Percentiles rank a stretch among this genome's conserved stretches.
These are phyloP conservation scores for Cryphonectria naterciae DNA, from an alignment of 2,329 filamentous ascomycete species.

Conservation along the genomic window DNA sequence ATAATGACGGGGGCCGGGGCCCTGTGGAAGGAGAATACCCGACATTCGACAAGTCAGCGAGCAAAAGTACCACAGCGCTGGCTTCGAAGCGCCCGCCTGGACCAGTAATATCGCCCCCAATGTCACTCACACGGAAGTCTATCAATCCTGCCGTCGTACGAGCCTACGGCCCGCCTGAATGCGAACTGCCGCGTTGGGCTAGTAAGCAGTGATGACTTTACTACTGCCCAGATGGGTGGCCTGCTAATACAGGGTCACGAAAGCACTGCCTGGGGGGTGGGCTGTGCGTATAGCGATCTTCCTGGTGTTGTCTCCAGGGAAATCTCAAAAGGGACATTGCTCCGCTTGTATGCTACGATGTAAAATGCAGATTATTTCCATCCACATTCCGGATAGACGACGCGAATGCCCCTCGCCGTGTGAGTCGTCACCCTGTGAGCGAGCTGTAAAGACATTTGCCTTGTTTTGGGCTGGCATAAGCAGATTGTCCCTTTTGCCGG, in stretches of 20 bases:
- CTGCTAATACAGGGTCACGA: neutral
- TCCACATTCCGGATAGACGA: neutral
- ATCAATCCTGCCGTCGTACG: conserved; percentile 26
- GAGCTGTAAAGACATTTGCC: neutral
- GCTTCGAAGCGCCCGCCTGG: neutral
- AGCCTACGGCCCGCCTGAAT: conserved; percentile 17
- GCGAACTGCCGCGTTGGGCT: conserved; percentile 14
- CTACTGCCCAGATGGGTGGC: neutral
- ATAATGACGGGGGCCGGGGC: neutral
- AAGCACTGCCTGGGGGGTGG: neutral
- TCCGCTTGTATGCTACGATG: neutral
- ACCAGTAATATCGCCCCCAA: conserved; percentile 18
- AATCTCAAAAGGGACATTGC: conserved; percentile 3
- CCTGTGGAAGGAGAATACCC: neutral
- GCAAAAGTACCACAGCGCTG: neutral
- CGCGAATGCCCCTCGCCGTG: neutral
- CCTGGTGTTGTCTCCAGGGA: neutral
- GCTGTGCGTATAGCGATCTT: neutral
- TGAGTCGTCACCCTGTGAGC: neutral
- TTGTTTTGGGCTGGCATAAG: neutral
- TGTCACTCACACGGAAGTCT: conserved; percentile 19
- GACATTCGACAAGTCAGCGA: neutral
- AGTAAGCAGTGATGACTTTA: conserved; percentile 5
- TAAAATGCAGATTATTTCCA: neutral
- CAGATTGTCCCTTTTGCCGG: conserved; percentile 1